Base-by-base conservation (phyloP, 768 basidiomycete genomes). In the Boletus huronensis region DNA sequence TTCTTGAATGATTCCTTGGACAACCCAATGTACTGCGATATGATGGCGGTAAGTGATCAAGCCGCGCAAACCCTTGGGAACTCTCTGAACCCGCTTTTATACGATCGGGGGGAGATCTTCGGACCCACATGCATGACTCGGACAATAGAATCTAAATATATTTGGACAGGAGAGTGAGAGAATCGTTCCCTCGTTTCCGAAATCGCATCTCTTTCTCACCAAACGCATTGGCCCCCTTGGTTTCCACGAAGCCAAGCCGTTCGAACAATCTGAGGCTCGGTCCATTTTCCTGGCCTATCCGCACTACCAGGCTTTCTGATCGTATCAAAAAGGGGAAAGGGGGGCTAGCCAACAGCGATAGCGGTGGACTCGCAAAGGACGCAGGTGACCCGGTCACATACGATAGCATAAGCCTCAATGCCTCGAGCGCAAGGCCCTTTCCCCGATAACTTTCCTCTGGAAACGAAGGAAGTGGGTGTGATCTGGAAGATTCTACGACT, bases 151-250 rank as follows among this genome's bases (percentile, higher is more conserved):
- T 45, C 51, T 45, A 43, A 51, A 42, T 62, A 34, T n/a, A n/a
- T n/a, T n/a, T n/a, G n/a, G n/a, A n/a, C n/a, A n/a, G n/a, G 35
- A 42, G 19, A 19, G 40, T 54, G 58, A 21, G 58, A 51, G 45
- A 50, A 50, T 32, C 9, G 29, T 6, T 16, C 35, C 28, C n/a
- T n/a, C n/a, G n/a, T n/a, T 21, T 21, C 23, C 14, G 23, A 26
- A 58, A 70, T 26, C 88, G 80, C 83, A 97, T 80, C 73, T 96
- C 93, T 16, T 91, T 80, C 70, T 98, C 92, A 34, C 80, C 75
- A 60, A 94, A 98, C 10, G 90, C 85, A 47, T 84, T 79, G 16
- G 87, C 84, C 11, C 74, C 71, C 64, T 87, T 88, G 10, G 81
- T 83, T 34, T 87, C 72, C 17, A 64, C 66, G 63, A 97, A 97